Evolutionary conservation across 169 alveolate species (phyloP).

Genomic region (Plasmodium sp.): DNA sequence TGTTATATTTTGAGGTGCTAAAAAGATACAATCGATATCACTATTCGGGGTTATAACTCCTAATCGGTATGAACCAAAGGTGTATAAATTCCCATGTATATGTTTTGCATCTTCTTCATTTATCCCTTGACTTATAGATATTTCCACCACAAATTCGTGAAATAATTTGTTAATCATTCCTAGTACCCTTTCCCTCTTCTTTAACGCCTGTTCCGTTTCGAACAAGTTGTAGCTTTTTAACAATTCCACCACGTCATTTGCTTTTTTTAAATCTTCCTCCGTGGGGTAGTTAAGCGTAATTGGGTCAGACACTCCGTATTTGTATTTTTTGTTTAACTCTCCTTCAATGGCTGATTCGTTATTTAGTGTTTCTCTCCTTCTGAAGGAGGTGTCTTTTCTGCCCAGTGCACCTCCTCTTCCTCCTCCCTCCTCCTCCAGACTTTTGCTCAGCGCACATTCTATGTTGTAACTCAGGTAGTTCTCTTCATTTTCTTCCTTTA

Average conservation of each 20-base stretch:
- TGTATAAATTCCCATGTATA: conserved; percentile 93
- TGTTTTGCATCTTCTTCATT: conserved; percentile 90
- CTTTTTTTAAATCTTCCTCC: conserved; percentile 85
- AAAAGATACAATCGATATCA: conserved; percentile 98
- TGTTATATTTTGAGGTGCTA: conserved; percentile 96
- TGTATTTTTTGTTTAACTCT: conserved; percentile 27
- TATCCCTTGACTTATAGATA: conserved; percentile 88
- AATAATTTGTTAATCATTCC: conserved; percentile 91
- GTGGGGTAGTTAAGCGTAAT: conserved; percentile 83
- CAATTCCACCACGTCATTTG: conserved; percentile 84
- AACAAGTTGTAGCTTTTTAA: conserved; percentile 86
- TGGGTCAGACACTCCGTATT: conserved; percentile 84
- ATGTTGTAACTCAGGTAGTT: conserved; percentile 38
- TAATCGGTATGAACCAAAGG: conserved; percentile 97
- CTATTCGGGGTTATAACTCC: conserved; percentile 98
- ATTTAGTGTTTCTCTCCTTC: conserved; percentile 3
- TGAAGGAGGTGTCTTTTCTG: not conserved
- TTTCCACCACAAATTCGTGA: conserved; percentile 90
- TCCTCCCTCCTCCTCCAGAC: conserved; percentile 7
- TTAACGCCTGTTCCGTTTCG: conserved; percentile 92
- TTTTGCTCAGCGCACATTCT: conserved; percentile 37
- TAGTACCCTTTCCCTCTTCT: conserved; percentile 90
- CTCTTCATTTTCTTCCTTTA: conserved; percentile 61
- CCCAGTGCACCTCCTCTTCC: not conserved
- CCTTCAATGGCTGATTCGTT: not conserved